Evolutionary conservation across 768 basidiomycete species (phyloP), one percentile per base, ranked within the genome.

Genomic region (Fomitopsis serialis): DNA sequence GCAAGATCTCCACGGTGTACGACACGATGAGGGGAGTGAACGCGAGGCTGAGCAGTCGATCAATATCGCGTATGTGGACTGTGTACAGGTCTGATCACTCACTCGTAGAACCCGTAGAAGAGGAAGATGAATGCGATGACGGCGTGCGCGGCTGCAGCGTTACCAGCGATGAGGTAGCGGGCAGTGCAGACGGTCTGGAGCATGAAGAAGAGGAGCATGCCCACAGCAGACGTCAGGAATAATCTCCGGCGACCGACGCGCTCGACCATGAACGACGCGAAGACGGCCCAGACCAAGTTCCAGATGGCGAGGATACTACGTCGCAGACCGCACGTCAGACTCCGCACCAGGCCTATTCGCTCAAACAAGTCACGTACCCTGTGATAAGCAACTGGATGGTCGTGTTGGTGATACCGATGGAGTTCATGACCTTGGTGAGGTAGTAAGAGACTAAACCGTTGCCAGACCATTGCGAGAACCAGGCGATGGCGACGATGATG

Each of bases 1-100:
- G 92, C 50, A 94, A 72, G 69, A 95, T 94, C 69, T 96, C 93
- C 58, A 93, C 78, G 42, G 90, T 89, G 73, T 94, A 93, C 0
- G 86, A 81, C 52, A 92, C 85, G 59, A 92, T 85, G 55, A 94
- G 84, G 9, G 92, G 92, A 3, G 87, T 84, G 75, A 91, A 92
- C 13, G 89, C 89, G 42, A 93, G 63, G 63, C 79, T 81, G 56
- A 24, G 35, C 22, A 24, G 23, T 15, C 6, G 43, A 23, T 32
- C 24, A 42, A 37, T 22, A 23, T n/a, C 12, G 11, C 19, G n/a
- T 23, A 42, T 29, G 15, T 10, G 3, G 48, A 13, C 6, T 5
- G n/a, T 34, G 15, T 10, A 43, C 7, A 11, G 5, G 6, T 32
- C 4, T 40, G 15, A 3, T 27, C 15, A 72, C 80, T 58, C 63